Evolutionary conservation across 1,284 basidiomycete species (phyloP), one percentile per base, ranked within the genome.

Genomic region (Ceratobasidium sp.): DNA sequence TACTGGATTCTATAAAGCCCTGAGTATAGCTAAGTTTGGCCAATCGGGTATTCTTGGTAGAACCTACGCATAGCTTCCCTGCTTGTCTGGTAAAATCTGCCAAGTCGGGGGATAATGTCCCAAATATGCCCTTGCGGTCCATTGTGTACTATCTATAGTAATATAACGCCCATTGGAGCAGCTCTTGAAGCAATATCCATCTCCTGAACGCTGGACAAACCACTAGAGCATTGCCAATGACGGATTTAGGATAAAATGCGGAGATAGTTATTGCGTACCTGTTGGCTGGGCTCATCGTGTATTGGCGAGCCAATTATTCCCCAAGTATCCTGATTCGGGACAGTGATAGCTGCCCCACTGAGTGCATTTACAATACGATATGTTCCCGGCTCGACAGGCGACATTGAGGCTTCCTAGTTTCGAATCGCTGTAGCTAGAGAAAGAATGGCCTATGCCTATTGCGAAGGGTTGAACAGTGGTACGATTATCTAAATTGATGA

Each of bases 131-230:
- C 21, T 18, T 1, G 44, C 26, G n/a, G 16, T 32, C 4, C 46
- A 47, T 18, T 49, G 3, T 16, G 62, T 64, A 28, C 23, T 35
- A 18, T 47, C 8, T 16, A 50, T 30, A 21, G 47, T 26, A 6
- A 64, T 13, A 35, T 64, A 64, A 13, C 14, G 13, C 16, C 62
- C 62, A 2, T 47, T 7, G 7, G 9, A 7, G 26, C 46, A 64
- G 30, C 21, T 64, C 30, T 64, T 64, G 62, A 64, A 35, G 6
- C 46, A 16, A 30, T 49, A 64, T 32, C 61, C 61, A 1, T 3
- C 18, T 41, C 44, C 46, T 47, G 61, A 26, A 21, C 44, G 61
- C 30, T 63, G 44, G 2, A 63, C 28, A 32, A 63, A 47, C 61
- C 61, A 63, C 61, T 63, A 16, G 16, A 11, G 49, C 32, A 3